phyloP scores from a whole-genome alignment of 2,329 filamentous ascomycete species.

The Colletotrichum ledebouriae region DNA sequence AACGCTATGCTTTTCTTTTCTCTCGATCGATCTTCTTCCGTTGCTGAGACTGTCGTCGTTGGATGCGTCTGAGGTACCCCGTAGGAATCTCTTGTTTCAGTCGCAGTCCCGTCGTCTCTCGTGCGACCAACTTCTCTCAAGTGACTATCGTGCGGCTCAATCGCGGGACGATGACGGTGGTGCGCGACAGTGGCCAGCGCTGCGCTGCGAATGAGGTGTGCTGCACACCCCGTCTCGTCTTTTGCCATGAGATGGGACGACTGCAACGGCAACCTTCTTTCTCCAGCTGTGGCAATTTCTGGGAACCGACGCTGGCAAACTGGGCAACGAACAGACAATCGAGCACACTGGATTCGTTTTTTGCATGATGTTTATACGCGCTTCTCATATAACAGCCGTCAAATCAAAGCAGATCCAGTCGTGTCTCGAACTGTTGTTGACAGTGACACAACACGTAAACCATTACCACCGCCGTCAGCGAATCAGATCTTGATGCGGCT shows the following conservation, averaged over 20 bases:
- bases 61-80: conserved; percentile 35
- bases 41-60: conserved; percentile 34
- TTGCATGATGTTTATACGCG: conserved; percentile 20
- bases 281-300: conserved; percentile 21
- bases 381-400: not conserved
- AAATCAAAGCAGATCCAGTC: not conserved
- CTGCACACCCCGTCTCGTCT: conserved; percentile 39
- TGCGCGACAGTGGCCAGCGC: conserved; percentile 33
- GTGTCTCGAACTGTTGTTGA: not conserved
- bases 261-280: conserved; percentile 14
- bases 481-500: conserved; percentile 11
- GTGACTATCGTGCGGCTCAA: conserved; percentile 8
- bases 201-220: conserved; percentile 23
- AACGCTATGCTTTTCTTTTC: conserved; percentile 25
- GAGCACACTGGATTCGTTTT: not conserved
- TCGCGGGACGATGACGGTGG: conserved; percentile 16
- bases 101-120: conserved; percentile 7
- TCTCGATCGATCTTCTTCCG: conserved; percentile 18
- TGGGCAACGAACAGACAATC: not conserved
- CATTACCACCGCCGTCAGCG: conserved; percentile 9
- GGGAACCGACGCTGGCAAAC: not conserved
- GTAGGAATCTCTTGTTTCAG: conserved; percentile 33
- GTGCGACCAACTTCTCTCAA: not conserved
- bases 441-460: conserved; percentile 20
- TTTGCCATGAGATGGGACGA: conserved; percentile 31